Percentiles rank a stretch among this genome's conserved stretches.
Conservation (phyloP, 2,329 filamentous ascomycete species). For the Diaporthe velutina region DNA sequence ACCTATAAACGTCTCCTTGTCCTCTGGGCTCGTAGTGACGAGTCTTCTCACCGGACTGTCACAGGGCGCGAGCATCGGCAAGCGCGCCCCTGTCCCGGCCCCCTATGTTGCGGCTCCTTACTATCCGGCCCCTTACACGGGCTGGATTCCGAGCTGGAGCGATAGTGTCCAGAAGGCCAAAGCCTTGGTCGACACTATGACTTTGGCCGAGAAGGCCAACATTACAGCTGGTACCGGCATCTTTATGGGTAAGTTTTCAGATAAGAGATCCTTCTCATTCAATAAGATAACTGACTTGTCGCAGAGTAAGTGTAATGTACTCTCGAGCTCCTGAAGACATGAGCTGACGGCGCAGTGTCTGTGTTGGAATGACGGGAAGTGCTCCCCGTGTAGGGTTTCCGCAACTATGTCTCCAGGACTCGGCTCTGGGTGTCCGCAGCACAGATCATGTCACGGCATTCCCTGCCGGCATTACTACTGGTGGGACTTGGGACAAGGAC, state of each 20-base stretch:
- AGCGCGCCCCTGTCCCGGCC: constrained; percentile 47
- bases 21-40: constrained; percentile 23
- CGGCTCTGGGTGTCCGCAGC: constrained; percentile 78
- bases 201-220: constrained; percentile 84
- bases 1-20: constrained; percentile 7
- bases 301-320: constrained; percentile 43
- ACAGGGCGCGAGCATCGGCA: constrained; percentile 43
- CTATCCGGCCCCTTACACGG: constrained; percentile 80
- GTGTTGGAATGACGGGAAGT: constrained; percentile 82
- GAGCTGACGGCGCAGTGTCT: constrained; percentile 60
- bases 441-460: constrained; percentile 83
- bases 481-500: constrained; percentile 80
- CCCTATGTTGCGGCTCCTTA: constrained; percentile 68
- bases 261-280: neutral
- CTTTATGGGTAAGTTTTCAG: constrained; percentile 70
- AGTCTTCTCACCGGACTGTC: constrained; percentile 40
- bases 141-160: constrained; percentile 77
- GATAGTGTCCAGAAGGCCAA: constrained; percentile 79
- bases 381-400: constrained; percentile 78
- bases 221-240: constrained; percentile 79
- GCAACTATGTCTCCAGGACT: constrained; percentile 79
- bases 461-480: constrained; percentile 82
- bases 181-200: constrained; percentile 79
- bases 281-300: constrained; percentile 32
- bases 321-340: neutral